Percentiles rank a stretch among this genome's conserved stretches.
Evolutionary conservation across 768 basidiomycete genomes (phyloP).

Genomic region (Serendipita indica): DNA sequence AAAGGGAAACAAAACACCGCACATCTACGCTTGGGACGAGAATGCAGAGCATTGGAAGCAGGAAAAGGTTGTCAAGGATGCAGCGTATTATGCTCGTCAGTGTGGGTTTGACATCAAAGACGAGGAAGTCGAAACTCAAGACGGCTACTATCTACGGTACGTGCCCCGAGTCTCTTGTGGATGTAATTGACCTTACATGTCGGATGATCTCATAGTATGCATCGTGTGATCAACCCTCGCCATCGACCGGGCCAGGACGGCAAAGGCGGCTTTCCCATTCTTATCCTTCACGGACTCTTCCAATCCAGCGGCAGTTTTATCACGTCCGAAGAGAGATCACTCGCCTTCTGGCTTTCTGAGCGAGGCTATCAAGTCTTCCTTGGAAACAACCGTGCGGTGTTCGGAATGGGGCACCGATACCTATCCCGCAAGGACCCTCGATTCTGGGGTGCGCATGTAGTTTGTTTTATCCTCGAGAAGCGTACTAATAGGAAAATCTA

Average conservation of each 20-base stretch:
- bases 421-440: slow-evolving; percentile 28
- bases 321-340: slow-evolving; percentile 32
- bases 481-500: slow-evolving; percentile 5
- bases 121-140: slow-evolving; percentile 31
- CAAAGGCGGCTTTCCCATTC: slow-evolving; percentile 28
- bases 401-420: slow-evolving; percentile 32
- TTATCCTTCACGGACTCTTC: slow-evolving; percentile 35
- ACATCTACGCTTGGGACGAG: slow-evolving; percentile 26
- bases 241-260: slow-evolving; percentile 20
- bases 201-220: slow-evolving; percentile 18
- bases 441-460: slow-evolving; percentile 27
- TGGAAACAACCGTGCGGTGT: slow-evolving; percentile 31
- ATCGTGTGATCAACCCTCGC: slow-evolving; percentile 25
- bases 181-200: slow-evolving; percentile 1
- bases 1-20: slow-evolving; percentile 17
- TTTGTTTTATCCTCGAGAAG: background rate
- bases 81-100: slow-evolving; percentile 30
- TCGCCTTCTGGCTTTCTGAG: slow-evolving; percentile 36
- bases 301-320: slow-evolving; percentile 34
- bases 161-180: background rate
- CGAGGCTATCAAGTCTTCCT: slow-evolving; percentile 32
- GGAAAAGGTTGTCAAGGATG: slow-evolving; percentile 28
- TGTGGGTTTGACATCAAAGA: slow-evolving; percentile 32
- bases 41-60: slow-evolving; percentile 22
- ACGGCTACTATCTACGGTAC: slow-evolving; percentile 28